Base-by-base conservation (phyloP, 768 basidiomycete species). In the Neoboletus magnificus region DNA sequence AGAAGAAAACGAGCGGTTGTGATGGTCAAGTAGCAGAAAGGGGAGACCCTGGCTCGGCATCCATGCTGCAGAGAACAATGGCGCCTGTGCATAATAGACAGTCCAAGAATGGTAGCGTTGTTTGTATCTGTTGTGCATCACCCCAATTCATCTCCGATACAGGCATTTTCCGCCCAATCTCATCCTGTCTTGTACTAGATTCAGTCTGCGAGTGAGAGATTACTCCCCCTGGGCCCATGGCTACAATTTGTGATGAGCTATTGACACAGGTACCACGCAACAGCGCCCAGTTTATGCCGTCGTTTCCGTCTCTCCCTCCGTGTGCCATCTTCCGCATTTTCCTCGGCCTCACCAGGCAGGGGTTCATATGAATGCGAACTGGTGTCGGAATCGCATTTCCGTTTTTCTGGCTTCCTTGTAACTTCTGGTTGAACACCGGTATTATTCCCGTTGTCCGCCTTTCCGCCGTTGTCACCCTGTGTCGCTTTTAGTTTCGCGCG, bases 401-500 rank as follows among this genome's bases (percentile, higher is more conserved):
- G 66, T 49, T 62, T 65, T 22, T 48, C 50, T 29, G 41, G 42
- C 35, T 57, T 47, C 36, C 15, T 51, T 9, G 27, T 15, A 23
- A 22, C 40, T 11, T 51, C 50, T 8, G 23, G 42, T 16, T 48
- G 41, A 27, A 35, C 35, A 30, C 22, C 27, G 11, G 6, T n/a
- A 35, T 52, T 11, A 7, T 52, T n/a, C n/a, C 5, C 41, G 3
- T 52, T 47, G 9, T 46, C 49, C 25, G 16, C 54, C 6, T 60
- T 59, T 15, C 36, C 61, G 1, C 44, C 62, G 5, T 36, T 50
- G 20, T 58, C 60, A 2, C 43, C 66, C 32, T 42, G 70, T 29
- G 59, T 66, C n/a, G 61, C 66, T 61, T 78, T 85, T 61, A 77
- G 59, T 60, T 75, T 81, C 74, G 79, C 72, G 35, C 86, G 76